A percentile compares a stretch with the other conserved stretches of the same genome.
phyloP scores from a whole-genome alignment of 208 protist genomes.

The Lotmaria passim region DNA sequence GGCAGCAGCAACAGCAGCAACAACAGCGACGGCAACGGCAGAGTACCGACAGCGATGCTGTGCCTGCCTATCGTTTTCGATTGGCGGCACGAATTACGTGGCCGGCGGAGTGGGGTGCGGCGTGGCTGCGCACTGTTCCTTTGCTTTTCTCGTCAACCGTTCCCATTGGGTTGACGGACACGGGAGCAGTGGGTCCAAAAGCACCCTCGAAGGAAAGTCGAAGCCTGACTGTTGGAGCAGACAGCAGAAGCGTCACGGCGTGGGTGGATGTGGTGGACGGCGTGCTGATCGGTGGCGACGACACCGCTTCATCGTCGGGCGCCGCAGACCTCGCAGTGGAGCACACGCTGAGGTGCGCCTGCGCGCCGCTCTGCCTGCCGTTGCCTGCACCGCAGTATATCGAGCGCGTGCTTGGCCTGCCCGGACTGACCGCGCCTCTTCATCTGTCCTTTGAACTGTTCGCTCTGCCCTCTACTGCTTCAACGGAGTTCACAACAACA shows the following conservation, averaged over 20 bases:
- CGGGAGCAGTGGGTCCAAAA: too few relatives aligned
- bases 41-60: too few relatives aligned
- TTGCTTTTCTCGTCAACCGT: too few relatives aligned
- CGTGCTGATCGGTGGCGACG: background rate
- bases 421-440: slow-evolving; percentile 21
- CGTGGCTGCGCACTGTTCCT: slow-evolving; percentile 7
- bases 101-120: slow-evolving; percentile 18
- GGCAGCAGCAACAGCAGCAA: background rate
- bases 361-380: slow-evolving; percentile 20
- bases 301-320: background rate
- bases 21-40: background rate
- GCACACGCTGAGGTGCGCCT: background rate
- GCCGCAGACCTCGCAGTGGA: background rate
- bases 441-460: slow-evolving; percentile 13
- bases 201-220: too few relatives aligned
- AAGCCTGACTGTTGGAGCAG: too few relatives aligned
- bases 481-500: background rate
- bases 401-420: slow-evolving; percentile 6
- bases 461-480: background rate
- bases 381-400: slow-evolving; percentile 28
- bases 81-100: slow-evolving; percentile 26
- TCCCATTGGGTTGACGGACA: background rate
- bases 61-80: slow-evolving; percentile 4
- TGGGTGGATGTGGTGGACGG: slow-evolving; percentile 22
- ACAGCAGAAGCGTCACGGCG: background rate